Conservation (phyloP, 2,329 filamentous ascomycete genomes). For the Colletotrichum sp. region DNA sequence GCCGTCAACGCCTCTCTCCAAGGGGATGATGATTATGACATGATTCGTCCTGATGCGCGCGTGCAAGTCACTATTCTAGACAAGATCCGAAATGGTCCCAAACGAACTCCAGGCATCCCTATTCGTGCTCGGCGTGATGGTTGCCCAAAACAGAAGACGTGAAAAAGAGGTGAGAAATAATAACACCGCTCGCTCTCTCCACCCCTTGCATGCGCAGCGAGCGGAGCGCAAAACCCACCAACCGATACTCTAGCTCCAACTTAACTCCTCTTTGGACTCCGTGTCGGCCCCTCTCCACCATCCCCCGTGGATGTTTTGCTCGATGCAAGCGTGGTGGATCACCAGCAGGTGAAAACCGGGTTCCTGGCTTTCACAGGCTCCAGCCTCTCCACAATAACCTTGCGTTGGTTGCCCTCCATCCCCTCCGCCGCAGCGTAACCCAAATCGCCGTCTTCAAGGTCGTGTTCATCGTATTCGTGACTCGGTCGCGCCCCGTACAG, state of each 20-base stretch:
- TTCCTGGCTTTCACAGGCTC: slow-evolving; percentile 96
- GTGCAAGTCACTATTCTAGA: not conserved
- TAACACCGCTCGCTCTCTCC: not conserved
- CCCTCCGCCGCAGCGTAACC: slow-evolving; percentile 94
- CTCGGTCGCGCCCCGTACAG: slow-evolving; percentile 44
- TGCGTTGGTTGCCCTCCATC: slow-evolving; percentile 88
- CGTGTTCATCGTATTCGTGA: slow-evolving; percentile 56
- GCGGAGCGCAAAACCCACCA: not conserved
- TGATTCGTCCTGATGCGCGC: slow-evolving; percentile 8
- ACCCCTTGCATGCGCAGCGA: slow-evolving; percentile 5
- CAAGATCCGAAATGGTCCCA: not conserved
- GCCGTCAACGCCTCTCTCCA: slow-evolving; percentile 1
- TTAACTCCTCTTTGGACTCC: not conserved
- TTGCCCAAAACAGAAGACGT: not conserved
- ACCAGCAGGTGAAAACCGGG: slow-evolving; percentile 98
- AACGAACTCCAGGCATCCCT: slow-evolving; percentile 1
- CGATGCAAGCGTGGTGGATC: slow-evolving; percentile 28
- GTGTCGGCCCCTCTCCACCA: not conserved
- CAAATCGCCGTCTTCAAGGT: slow-evolving; percentile 88
- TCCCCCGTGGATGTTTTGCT: not conserved
- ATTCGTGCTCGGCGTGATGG: not conserved
- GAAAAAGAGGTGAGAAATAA: not conserved
- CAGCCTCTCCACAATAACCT: slow-evolving; percentile 94
- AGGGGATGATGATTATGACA: not conserved
- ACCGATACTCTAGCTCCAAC: not conserved